A percentile compares a stretch with the other conserved stretches of the same genome.
These are phyloP conservation scores for Gymnopilus dilepis DNA, from an alignment of 768 basidiomycete genomes.

Conservation along the genomic window DNA sequence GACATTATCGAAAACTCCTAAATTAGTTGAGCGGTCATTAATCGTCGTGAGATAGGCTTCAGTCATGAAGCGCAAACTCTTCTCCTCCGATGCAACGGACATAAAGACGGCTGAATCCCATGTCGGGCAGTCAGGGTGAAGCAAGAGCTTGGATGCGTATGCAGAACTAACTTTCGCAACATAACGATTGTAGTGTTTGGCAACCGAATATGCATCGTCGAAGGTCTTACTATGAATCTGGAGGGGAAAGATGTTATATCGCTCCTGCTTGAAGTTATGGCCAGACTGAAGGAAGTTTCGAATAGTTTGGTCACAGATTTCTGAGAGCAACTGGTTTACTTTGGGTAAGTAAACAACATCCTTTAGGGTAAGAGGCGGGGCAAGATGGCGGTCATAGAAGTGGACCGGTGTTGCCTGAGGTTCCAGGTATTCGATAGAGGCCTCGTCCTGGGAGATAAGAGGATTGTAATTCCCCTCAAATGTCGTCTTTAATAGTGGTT, in stretches of 20 bases:
- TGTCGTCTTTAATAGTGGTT: not conserved
- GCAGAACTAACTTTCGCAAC: not conserved
- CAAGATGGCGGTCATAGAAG: slow-evolving; percentile 12
- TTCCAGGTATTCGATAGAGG: not conserved
- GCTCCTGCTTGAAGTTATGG: not conserved
- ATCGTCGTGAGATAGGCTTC: not conserved
- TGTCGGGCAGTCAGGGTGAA: not conserved
- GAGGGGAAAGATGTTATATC: not conserved
- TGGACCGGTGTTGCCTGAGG: not conserved
- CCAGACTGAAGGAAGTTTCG: not conserved
- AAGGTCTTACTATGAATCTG: not conserved
- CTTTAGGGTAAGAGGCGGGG: not conserved
- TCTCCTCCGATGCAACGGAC: not conserved
- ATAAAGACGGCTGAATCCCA: not conserved
- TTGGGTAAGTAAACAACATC: not conserved
- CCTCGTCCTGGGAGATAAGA: not conserved
- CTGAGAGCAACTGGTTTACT: not conserved
- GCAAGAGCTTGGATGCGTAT: not conserved
- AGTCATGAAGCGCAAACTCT: not conserved
- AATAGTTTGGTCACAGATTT: not conserved
- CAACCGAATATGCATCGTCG: not conserved
- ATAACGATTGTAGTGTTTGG: not conserved
- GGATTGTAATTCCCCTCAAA: not conserved
- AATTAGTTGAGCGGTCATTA: not conserved
- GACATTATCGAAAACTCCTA: not conserved